Base-by-base conservation (phyloP, 768 basidiomycete genomes). In the Pisolithus microcarpus region DNA sequence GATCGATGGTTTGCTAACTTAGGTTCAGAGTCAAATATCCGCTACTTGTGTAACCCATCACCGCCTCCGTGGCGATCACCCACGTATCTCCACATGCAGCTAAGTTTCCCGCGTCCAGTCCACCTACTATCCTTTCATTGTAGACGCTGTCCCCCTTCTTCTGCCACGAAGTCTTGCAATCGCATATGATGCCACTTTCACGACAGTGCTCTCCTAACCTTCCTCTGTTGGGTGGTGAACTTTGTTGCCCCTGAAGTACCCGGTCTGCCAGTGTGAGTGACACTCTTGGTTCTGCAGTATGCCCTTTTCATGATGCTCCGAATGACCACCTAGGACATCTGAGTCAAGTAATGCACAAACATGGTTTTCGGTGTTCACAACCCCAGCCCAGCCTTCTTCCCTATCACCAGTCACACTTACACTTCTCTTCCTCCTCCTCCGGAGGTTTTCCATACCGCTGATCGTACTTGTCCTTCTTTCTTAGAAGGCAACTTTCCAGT, bases 381-480 rank as follows among this genome's bases (percentile, higher is more conserved):
- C 62, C 71, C 2, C 70, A 74, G 40, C 57, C 74, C 5, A 70
- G 78, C 71, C 3, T 68, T 63, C 49, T 68, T 83, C 42, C 76
- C 81, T 18, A 48, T 71, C 11, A 66, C 75, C 55, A 57, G 61
- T 2, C 65, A 61, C n/a, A 49, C 71, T 1, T 90, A 87, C 67
- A 70, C 66, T 16, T 74, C 78, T 61, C 68, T 93, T 16, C 69
- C 87, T 30, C 90, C 91, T 3, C 92, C 89, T 62, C 67, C 89
- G 9, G 91, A 91, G 67, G 79, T 77, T 28, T 93, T 90, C 67
- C 75, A 79, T 16, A 74, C 77, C 1, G 81, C 78, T 18, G 84
- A 87, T 56, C 78, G 91, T 26, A 78, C 86, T 11, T 93, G 91
- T 62, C 91, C 91, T 5, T 72, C 72, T 26, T 81, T 88, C 57